A percentile compares a stretch with the other conserved stretches of the same genome.
phyloP scores from a whole-genome alignment of 225 moss, liverwort and hornwort genomes.

The Climacium dendroides region DNA sequence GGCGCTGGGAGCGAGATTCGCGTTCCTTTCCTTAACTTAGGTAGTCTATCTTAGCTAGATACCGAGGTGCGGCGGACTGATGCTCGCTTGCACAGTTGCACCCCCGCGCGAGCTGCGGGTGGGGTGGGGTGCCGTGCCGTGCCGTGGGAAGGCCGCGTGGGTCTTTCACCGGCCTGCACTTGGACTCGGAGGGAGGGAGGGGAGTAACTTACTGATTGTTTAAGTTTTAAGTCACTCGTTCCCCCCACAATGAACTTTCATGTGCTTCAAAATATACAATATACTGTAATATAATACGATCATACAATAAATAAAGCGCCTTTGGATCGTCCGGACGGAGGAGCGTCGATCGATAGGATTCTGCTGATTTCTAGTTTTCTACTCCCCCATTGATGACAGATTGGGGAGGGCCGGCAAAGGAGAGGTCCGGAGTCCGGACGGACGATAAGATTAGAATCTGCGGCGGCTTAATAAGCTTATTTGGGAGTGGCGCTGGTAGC shows the following conservation, averaged over 20 bases:
- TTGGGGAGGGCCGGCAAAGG: background rate
- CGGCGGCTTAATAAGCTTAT: background rate
- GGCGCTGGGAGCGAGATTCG: background rate
- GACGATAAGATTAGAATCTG: slow-evolving; percentile 11
- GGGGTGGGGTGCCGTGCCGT: background rate
- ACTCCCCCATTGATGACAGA: background rate
- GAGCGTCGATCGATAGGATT: background rate
- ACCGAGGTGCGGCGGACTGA: background rate
- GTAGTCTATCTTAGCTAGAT: background rate
- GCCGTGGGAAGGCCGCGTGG: background rate
- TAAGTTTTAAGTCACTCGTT: background rate
- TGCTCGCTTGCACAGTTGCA: background rate
- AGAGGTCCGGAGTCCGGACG: background rate
- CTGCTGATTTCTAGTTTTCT: background rate
- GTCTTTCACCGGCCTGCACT: background rate
- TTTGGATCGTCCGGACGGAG: background rate
- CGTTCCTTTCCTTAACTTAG: background rate
- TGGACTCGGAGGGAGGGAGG: background rate
- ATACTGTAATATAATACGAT: background rate
- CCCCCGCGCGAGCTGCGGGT: too few relatives aligned
- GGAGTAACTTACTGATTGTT: background rate
- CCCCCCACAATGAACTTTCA: background rate
- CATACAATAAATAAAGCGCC: background rate
- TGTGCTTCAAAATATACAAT: background rate
- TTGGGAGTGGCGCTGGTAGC: background rate